Conservation (phyloP, 495 filamentous ascomycete genomes). For the Xylaria nigripes region DNA sequence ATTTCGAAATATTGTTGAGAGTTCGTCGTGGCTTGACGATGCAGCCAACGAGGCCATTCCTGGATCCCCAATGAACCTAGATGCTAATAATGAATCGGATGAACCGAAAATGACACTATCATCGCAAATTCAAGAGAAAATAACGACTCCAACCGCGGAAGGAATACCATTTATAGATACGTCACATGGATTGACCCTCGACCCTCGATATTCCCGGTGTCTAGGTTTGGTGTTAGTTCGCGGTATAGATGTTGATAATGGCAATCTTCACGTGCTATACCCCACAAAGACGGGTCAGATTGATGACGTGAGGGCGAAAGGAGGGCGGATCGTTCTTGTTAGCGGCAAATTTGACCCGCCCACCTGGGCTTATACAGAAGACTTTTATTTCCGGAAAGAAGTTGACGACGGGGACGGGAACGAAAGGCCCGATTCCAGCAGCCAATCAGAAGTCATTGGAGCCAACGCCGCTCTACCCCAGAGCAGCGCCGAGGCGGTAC, state of each 20-base stretch:
- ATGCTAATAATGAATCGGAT: not conserved
- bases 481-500: slow-evolving; percentile 18
- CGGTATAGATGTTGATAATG: slow-evolving; percentile 40
- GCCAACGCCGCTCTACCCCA: not conserved
- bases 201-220: slow-evolving; percentile 36
- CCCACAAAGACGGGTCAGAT: slow-evolving; percentile 33
- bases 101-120: slow-evolving; percentile 1
- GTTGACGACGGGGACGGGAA: slow-evolving; percentile 17
- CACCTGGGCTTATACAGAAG: slow-evolving; percentile 51
- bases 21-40: not conserved
- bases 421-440: slow-evolving; percentile 1
- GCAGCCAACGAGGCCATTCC: slow-evolving; percentile 12
- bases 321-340: slow-evolving; percentile 43
- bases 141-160: slow-evolving; percentile 17
- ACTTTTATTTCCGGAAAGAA: slow-evolving; percentile 27
- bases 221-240: slow-evolving; percentile 48
- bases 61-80: slow-evolving; percentile 2
- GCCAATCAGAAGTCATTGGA: not conserved
- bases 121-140: slow-evolving; percentile 2
- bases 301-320: slow-evolving; percentile 19
- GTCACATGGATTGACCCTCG: slow-evolving; percentile 30
- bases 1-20: slow-evolving; percentile 17
- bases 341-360: slow-evolving; percentile 51
- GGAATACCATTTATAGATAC: slow-evolving; percentile 38
- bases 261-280: slow-evolving; percentile 45